Base-by-base conservation (phyloP, 495 filamentous ascomycete species). In the Hypoxylon rickii region DNA sequence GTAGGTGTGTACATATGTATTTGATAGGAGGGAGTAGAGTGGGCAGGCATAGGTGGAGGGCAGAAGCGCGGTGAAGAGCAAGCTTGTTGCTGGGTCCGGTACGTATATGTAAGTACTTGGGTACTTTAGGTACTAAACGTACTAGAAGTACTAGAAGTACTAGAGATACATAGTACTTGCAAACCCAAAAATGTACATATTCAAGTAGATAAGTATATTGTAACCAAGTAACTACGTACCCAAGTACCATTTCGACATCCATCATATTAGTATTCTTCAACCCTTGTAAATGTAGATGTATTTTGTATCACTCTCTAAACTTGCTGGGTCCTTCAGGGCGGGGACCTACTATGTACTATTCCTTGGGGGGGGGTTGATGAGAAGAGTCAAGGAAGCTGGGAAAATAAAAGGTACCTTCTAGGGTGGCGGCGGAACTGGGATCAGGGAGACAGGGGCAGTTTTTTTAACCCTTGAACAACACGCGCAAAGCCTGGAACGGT, bases 1-100 rank as follows among this genome's bases (percentile, higher is more conserved):
- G 36, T 64, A 64, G 61, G 50, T 64, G 61, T 64, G 59, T 58
- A 65, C 59, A 58, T 59, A 68, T 63, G 65, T 66, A 66, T 68
- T 68, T 63, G 58, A 60, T 61, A 61, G 50, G 63, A 63, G 58
- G 49, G 62, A 61, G 64, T 51, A 51, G 61, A 57, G 61, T 65
- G 59, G 58, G 64, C 37, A 53, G 43, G 46, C 31, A n/a, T 48
- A 51, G 48, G 50, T 55, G 57, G 55, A 55, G 51, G 55, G 54
- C 43, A 55, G 57, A 69, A 63, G 55, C 66, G 66, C 66, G 60
- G 66, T 64, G 63, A n/a, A n/a, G n/a, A 58, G 55, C 55, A 57
- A 65, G 59, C 52, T 33, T 44, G 44, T 54, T 50, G 19, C 55
- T 52, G 55, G 33, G 46, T 46, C 39, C 16, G 49, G 65, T 65